phyloP scores from a whole-genome alignment of 306 rosid genomes.

The Acacia acuminata region DNA sequence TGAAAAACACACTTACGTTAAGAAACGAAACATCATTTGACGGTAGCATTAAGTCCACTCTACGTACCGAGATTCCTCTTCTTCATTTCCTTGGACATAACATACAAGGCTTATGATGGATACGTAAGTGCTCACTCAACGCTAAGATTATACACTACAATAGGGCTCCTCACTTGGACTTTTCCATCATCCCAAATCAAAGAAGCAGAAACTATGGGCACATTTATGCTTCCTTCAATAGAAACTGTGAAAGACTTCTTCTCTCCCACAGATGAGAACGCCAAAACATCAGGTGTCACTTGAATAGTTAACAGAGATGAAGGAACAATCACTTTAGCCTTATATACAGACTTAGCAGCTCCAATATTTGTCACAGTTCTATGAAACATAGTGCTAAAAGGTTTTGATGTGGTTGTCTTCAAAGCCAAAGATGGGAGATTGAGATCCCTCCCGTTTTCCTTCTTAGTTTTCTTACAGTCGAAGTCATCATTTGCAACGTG shows the following conservation, averaged over 20 bases:
- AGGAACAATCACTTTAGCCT: background rate
- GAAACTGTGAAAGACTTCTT: background rate
- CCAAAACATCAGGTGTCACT: background rate
- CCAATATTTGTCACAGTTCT: background rate
- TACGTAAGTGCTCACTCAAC: too few species aligned
- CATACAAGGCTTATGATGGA: too few species aligned
- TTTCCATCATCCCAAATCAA: constrained; percentile 26
- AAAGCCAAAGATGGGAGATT: constrained; percentile 45
- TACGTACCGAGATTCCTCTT: too few species aligned
- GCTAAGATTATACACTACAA: background rate
- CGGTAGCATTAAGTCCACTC: too few species aligned
- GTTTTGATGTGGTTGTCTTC: background rate
- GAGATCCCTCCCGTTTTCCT: constrained; percentile 17
- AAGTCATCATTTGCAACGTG: too few species aligned
- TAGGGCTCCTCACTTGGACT: constrained; percentile 23
- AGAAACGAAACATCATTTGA: too few species aligned
- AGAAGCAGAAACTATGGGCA: background rate
- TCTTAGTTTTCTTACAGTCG: too few species aligned
- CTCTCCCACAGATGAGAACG: background rate
- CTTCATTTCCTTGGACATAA: too few species aligned
- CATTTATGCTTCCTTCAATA: background rate
- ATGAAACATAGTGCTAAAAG: background rate
- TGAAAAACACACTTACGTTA: too few species aligned
- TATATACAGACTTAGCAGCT: background rate
- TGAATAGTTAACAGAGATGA: background rate